Conservation (phyloP, 192 early-diverging fungal species). For the Chytriomyces hyalinus region DNA sequence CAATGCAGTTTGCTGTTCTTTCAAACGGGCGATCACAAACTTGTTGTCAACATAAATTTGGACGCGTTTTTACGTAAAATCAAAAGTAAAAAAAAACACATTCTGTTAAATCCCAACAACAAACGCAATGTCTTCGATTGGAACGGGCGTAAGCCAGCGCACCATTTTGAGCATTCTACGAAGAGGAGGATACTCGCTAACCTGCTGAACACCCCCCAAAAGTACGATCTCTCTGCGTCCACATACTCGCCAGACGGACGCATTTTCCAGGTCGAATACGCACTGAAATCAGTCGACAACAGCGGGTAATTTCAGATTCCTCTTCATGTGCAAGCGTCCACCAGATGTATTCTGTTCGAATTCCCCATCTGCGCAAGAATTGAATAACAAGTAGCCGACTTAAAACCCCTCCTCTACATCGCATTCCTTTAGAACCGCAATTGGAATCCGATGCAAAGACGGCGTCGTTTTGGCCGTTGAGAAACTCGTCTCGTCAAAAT, state of each 20-base stretch:
- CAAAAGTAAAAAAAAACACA: too few relatives aligned
- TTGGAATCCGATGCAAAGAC: conserved; percentile 92
- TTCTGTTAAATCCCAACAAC: not conserved
- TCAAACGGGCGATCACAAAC: too few relatives aligned
- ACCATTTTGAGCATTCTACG: not conserved
- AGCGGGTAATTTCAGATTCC: conserved; percentile 70
- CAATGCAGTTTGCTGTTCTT: too few relatives aligned
- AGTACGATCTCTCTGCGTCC: conserved; percentile 94
- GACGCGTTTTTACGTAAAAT: too few relatives aligned
- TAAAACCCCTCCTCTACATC: too few relatives aligned
- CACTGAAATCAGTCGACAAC: conserved; percentile 97
- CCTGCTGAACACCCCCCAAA: not conserved
- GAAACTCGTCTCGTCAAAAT: conserved; percentile 92
- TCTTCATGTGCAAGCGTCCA: not conserved
- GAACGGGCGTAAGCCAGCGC: conserved; percentile 13
- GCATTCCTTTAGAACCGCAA: conserved; percentile 71
- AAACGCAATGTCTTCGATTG: conserved; percentile 11
- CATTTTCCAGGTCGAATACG: conserved; percentile 99
- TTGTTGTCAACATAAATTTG: too few relatives aligned
- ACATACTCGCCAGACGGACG: conserved; percentile 99
- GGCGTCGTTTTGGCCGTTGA: conserved; percentile 97
- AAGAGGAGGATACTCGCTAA: not conserved
- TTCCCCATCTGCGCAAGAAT: too few relatives aligned
- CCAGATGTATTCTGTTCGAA: not conserved
- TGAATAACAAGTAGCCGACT: too few relatives aligned